These are phyloP conservation scores for Suhomyces sp. DNA, from an alignment of 805 yeast species.

Conservation along the genomic window DNA sequence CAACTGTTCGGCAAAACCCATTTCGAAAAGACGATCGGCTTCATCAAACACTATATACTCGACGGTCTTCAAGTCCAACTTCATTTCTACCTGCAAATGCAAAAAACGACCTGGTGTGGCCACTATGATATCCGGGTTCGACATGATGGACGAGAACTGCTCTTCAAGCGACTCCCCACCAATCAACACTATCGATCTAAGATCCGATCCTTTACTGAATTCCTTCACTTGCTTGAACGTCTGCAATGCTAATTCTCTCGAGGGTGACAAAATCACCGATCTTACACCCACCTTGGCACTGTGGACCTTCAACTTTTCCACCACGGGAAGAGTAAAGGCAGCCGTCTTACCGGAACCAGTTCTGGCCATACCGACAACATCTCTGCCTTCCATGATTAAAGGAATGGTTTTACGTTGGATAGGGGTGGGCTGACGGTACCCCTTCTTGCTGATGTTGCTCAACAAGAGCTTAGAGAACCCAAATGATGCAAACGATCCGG, in stretches of 20 bases:
- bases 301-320: constrained; percentile 80
- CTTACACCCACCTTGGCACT: constrained; percentile 85
- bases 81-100: constrained; percentile 96
- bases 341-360: constrained; percentile 99
- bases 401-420: constrained; percentile 97
- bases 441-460: constrained; percentile 73
- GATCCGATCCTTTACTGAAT: constrained; percentile 77
- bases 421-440: constrained; percentile 94
- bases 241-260: constrained; percentile 94
- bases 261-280: constrained; percentile 87
- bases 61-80: constrained; percentile 72
- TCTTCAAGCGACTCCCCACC: constrained; percentile 99
- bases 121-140: constrained; percentile 89
- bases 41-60: constrained; percentile 95
- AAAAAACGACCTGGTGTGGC: constrained; percentile 98
- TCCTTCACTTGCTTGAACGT: constrained; percentile 87
- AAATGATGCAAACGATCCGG: constrained; percentile 85
- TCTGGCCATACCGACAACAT: constrained; percentile 99
- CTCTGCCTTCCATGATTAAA: constrained; percentile 77
- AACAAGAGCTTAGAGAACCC: constrained; percentile 76
- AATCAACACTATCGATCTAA: constrained; percentile 75
- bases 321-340: constrained; percentile 86
- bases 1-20: constrained; percentile 93
- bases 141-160: constrained; percentile 88
- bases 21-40: constrained; percentile 93